Conservation (phyloP, 352 stramenopile species). For the Pythium monospermum region DNA sequence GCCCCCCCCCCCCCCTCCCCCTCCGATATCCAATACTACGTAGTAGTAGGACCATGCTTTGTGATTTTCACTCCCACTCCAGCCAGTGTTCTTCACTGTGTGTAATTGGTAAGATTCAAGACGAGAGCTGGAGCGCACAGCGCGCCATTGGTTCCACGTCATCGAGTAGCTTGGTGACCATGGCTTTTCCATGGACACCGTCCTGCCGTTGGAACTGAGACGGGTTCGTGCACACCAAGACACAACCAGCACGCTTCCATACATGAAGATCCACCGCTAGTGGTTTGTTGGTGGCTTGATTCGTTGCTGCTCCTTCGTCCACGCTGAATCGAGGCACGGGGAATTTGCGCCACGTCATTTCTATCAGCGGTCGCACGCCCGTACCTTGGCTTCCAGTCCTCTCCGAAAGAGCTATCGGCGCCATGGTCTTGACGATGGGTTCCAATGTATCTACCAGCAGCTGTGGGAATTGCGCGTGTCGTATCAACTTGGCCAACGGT, state of each 20-base stretch:
- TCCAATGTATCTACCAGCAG: conserved; percentile 1
- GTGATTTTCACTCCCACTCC: too few species aligned
- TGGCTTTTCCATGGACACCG: background rate
- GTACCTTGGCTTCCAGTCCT: background rate
- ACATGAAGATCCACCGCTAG: background rate
- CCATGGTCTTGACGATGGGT: background rate
- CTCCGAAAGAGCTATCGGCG: background rate
- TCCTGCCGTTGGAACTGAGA: background rate
- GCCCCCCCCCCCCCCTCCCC: too few species aligned
- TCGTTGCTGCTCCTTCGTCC: too few species aligned
- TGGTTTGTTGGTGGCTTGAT: background rate
- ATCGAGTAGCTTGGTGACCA: background rate
- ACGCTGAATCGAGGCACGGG: background rate
- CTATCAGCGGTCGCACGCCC: background rate
- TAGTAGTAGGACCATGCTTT: too few species aligned
- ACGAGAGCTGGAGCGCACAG: background rate
- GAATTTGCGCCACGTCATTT: conserved; percentile 9
- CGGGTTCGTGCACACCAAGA: conserved; percentile 2
- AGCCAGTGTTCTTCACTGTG: background rate
- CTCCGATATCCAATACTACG: too few species aligned
- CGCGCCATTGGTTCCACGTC: conserved; percentile 3
- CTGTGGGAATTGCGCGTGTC: conserved; percentile 6
- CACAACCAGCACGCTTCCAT: conserved; percentile 2
- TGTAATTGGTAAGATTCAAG: background rate
- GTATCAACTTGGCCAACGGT: background rate